These are phyloP conservation scores for Aureobasidium uvarum DNA, from an alignment of 2,329 filamentous ascomycete species.

Conservation along the genomic window DNA sequence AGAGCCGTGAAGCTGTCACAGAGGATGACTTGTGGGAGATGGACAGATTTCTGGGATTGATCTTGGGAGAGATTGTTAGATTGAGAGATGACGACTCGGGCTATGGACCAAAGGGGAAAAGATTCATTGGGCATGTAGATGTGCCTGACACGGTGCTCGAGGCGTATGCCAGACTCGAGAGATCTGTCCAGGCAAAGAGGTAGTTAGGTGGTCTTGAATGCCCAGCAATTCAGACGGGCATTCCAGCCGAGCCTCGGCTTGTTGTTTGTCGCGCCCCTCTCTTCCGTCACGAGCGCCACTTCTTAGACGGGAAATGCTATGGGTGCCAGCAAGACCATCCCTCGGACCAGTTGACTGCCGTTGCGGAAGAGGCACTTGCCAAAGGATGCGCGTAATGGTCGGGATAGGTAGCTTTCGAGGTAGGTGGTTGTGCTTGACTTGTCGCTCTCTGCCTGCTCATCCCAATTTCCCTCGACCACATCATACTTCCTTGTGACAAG, in stretches of 20 bases:
- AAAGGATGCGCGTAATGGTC: background rate
- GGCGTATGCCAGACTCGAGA: conserved; percentile 32
- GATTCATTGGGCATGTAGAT: conserved; percentile 48
- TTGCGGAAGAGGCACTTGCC: background rate
- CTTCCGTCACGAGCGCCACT: background rate
- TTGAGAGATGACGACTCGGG: conserved; percentile 45
- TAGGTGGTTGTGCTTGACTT: background rate
- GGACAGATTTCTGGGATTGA: conserved; percentile 44
- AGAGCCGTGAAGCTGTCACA: background rate
- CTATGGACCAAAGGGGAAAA: conserved; percentile 47
- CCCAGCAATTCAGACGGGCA: background rate
- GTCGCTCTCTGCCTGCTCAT: background rate
- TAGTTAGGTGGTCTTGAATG: background rate
- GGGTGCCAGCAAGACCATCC: background rate
- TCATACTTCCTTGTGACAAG: background rate
- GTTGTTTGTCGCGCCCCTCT: background rate
- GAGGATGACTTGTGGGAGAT: conserved; percentile 40
- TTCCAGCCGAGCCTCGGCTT: conserved; percentile 16
- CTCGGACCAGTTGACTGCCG: conserved; percentile 1
- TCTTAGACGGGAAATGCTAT: background rate
- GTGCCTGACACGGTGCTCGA: conserved; percentile 41
- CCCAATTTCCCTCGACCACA: background rate
- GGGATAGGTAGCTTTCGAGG: background rate
- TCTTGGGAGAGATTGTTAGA: conserved; percentile 48
- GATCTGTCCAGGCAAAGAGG: conserved; percentile 28